Evolutionary conservation across 2,329 filamentous ascomycete species (phyloP), one percentile per base, ranked within the genome.

Genomic region (Cadophora sp.): DNA sequence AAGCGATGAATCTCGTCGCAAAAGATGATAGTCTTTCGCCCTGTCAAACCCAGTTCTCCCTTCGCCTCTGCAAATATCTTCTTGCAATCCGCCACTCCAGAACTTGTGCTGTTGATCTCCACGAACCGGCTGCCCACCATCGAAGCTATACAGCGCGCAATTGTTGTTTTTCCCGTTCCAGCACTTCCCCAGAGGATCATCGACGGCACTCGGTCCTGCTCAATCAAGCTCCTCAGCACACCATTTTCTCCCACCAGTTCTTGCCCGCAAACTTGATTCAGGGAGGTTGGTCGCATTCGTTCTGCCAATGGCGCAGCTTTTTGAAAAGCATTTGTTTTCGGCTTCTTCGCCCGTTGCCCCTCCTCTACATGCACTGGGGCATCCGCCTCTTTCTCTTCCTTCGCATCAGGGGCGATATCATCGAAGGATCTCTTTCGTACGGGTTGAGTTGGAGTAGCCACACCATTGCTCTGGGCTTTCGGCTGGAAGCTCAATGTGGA

Each of bases 151-250:
- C 97, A 92, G 4, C 96, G 85, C 24, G 96, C 96, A 73, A 99
- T 97, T 0, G 96, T 96, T 2, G 92, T 96, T 83, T 96, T 96
- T 71, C 92, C 92, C 0, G 92, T 94, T 26, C 92, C 92, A 0
- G 92, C 89, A 0, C 87, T 87, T 37, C 92, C 92, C 92, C 96
- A 99, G 16, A 99, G 84, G 50, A 99, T 94, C 93, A 99, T 97
- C 16, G 93, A 97, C 0, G 96, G 95, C 37, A 98, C 89, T 5
- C 91, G 87, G 75, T 96, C 91, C 68, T 91, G 86, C 76, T 97
- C 92, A 72, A 99, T 97, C 68, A 98, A 85, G 34, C 91, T 90
- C 4, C 95, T 89, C 53, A 99, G 84, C 6, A 98, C 88, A n/a
- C 96, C 96, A 37, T 89, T 83, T 0, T 89, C 87, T 0, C 94